Base-by-base conservation (phyloP, 2,329 filamentous ascomycete species). In the Xylaria sp. region DNA sequence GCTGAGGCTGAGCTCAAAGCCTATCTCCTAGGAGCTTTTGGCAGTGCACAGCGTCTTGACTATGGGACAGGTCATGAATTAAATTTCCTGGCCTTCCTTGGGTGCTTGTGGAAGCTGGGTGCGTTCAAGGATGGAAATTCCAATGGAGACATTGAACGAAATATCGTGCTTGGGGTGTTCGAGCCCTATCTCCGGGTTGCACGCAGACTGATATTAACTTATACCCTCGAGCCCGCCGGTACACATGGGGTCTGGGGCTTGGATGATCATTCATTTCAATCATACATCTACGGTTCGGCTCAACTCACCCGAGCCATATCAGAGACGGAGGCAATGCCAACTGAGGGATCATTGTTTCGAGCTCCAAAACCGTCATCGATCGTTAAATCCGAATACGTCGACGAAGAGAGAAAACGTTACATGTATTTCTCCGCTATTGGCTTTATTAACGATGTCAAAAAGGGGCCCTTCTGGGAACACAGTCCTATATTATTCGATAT, bases 181-280 rank as follows among this genome's bases (percentile, higher is more conserved):
- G 92, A 98, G 77, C 93, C 92, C 86, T 96, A 85, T 75, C 91
- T 88, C 36, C 70, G 70, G 39, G 90, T 98, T 1, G 85, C 97
- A 55, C 91, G 96, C 48, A 89, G 88, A 51, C 86, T 99, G 10
- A 98, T 99, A 75, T 84, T 93, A 60, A 95, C 91, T 2, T 99
- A 98, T 79, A 98, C 91, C 0, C 88, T 99, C 23, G 96, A 99
- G 78, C 96, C 96, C 3, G 96, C 96, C 6, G 96, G 96, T 2
- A 97, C 95, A 1, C 96, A 98, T 78, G 96, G 96, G 2, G 96
- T 99, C 23, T 99, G 96, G 96, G 96, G 96, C 23, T 86, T 99
- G n/a, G 96, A 99, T 78, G 96, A 99, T 79, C 95, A 99, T 81
- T 94, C 90, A 9, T 98, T 99, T 79, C 81, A 96, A 31, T 92